Base-by-base conservation (phyloP, 2,329 filamentous ascomycete species). In the Chalaropsis ovoidea region DNA sequence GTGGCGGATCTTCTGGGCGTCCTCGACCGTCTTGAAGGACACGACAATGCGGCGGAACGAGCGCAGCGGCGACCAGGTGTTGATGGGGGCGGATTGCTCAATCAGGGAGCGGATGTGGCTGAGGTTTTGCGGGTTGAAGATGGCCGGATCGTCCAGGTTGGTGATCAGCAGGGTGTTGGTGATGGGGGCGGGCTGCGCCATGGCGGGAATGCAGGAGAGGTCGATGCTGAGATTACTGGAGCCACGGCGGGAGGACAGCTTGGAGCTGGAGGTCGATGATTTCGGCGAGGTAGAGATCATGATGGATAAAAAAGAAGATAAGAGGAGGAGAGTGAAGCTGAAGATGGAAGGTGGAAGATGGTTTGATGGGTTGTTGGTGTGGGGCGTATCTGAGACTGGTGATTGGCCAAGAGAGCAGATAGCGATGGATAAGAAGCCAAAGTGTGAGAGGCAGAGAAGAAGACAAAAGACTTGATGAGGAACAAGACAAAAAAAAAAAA, bases 121-220 rank as follows among this genome's bases (percentile, higher is more conserved):
- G 67, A 93, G 81, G 75, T 90, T 90, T 68, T 86, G 81, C 19
- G 87, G 80, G 67, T 83, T 80, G 80, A 93, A 94, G 77, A 90
- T 85, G 71, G 87, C 85, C 67, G 80, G 77, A 69, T 89, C 83
- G 72, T 86, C 78, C 68, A 94, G 83, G 77, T 90, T 90, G 71
- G 89, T 94, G 73, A 94, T 87, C 72, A 94, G 84, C 66, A 94
- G 85, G 0, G 89, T 94, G 78, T 94, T 94, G 70, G 87, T 88
- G 5, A 88, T 87, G 65, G 86, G 83, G 31, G 88, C 85, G n/a
- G 89, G 88, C 72, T 84, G 82, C 52, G 80, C 79, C 65, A 89
- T 79, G 43, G 87, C 82, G 62, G 89, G 88, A 52, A 93, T 77
- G 72, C 80, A 82, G 68, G 87, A 87, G 58, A 93, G 82, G 73